phyloP scores from a whole-genome alignment of 2,329 filamentous ascomycete genomes.

The Phialophora chinensis region DNA sequence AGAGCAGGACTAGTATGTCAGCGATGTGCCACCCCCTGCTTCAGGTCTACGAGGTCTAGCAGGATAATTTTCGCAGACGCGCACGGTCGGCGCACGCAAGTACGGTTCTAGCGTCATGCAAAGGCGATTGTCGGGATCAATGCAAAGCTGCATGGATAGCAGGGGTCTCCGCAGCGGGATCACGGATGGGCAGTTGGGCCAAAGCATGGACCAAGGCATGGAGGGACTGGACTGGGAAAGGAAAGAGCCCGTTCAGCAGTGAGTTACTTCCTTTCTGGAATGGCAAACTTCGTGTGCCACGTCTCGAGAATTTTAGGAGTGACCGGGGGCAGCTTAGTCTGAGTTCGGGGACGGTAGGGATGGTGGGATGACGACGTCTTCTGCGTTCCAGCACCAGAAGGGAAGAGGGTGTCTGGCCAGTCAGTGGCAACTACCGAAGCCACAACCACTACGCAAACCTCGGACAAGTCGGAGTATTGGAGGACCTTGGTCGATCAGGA shows the following conservation, averaged over 20 bases:
- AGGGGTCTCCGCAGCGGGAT: conserved; percentile 12
- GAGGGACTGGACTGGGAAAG: conserved; percentile 5
- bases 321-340: conserved; percentile 8
- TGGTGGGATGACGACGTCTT: conserved; percentile 20
- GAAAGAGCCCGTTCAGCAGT: conserved; percentile 11
- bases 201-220: not conserved
- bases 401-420: conserved; percentile 14
- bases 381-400: not conserved
- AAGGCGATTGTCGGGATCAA: conserved; percentile 20
- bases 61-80: conserved; percentile 24
- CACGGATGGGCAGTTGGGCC: conserved; percentile 14
- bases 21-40: conserved; percentile 16
- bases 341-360: not conserved
- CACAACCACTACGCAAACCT: conserved; percentile 13
- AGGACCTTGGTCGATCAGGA: conserved; percentile 5
- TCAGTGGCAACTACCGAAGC: conserved; percentile 12
- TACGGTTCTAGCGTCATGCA: conserved; percentile 19
- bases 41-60: not conserved
- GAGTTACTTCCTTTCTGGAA: conserved; percentile 25
- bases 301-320: conserved; percentile 7
- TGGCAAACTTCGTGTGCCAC: conserved; percentile 3
- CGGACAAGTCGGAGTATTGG: not conserved
- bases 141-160: conserved; percentile 11
- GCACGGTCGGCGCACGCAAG: conserved; percentile 9
- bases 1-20: conserved; percentile 25